These are phyloP conservation scores for Ogataea siamensis DNA, from an alignment of 805 yeast genomes.

Conservation along the genomic window DNA sequence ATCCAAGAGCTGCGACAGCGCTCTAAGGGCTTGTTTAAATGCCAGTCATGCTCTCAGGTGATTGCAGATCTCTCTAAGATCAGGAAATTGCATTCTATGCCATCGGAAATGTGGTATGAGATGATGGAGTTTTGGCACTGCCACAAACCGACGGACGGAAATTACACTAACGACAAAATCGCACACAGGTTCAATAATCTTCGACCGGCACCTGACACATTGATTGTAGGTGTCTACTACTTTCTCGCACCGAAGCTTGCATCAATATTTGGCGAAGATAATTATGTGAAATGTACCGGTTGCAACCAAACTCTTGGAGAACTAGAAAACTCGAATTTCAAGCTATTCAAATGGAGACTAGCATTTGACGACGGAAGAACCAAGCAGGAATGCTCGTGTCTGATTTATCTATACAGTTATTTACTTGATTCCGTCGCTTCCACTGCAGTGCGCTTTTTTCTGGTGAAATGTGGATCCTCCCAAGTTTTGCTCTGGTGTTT, in stretches of 20 bases:
- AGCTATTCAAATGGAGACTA: constrained; percentile 59
- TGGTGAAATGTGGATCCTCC: constrained; percentile 21
- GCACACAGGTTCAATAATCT: constrained; percentile 40
- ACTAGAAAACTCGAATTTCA: constrained; percentile 34
- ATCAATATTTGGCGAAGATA: constrained; percentile 11
- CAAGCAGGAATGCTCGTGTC: constrained; percentile 37
- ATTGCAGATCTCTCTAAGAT: constrained; percentile 35
- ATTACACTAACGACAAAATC: constrained; percentile 19
- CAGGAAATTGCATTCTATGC: constrained; percentile 57
- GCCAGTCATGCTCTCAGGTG: constrained; percentile 17
- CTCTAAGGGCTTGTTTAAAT: constrained; percentile 11
- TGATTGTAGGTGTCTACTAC: constrained; percentile 60
- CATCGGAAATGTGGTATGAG: constrained; percentile 92
- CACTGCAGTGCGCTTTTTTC: constrained; percentile 39
- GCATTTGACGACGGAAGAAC: constrained; percentile 31
- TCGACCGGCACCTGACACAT: constrained; percentile 40
- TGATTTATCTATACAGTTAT: constrained; percentile 33
- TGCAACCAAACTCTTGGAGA: constrained; percentile 45
- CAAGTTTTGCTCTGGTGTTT: constrained; percentile 47
- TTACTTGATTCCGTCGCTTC: constrained; percentile 43
- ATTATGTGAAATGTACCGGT: constrained; percentile 31
- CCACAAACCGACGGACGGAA: constrained; percentile 58
- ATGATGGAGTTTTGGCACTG: constrained; percentile 98
- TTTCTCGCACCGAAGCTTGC: constrained; percentile 37
- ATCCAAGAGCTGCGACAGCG: constrained; percentile 13